Evolutionary conservation across 2,329 filamentous ascomycete genomes (phyloP), one percentile per base, ranked within the genome.

Genomic region (Talaromyces sp.): DNA sequence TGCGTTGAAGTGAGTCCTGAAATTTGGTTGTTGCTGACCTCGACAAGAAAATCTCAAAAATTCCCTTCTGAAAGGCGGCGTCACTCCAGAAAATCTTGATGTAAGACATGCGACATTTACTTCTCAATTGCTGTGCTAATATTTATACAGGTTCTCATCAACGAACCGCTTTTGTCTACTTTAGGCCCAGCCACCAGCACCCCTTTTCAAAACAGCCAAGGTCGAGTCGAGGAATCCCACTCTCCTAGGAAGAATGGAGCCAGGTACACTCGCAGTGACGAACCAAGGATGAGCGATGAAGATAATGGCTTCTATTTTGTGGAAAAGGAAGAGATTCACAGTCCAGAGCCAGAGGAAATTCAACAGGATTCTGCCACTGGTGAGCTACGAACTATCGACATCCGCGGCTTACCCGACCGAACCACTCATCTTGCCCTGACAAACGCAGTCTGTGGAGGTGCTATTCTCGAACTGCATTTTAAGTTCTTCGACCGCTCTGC

Each of bases 381-480:
- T 19, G 67, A 67, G 8, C 70, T 70, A 44, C 72, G 71, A 8
- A 75, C 72, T 4, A 58, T 96, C 25, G 76, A 85, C 25, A 77
- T 93, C 56, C 76, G 75, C 39, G 86, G 88, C 62, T 79, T 95
- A 1, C 78, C 87, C 0, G 82, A 87, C 5, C 79, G 78, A 2
- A 84, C 83, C 15, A 89, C 85, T 0, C 85, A 90, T 68, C 81
- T 80, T 54, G 89, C 95, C 64, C 77, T 95, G 62, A 81, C 83
- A 3, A 80, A 81, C 25, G 81, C 82, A 11, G 76, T 95, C 57
- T 85, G 88, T 62, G 91, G 91, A 27, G 91, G 91, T 1, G 80
- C 84, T 65, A 68, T 96, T 11, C 73, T 93, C 11, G 88, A 92
- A 65, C 78, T 93, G 47, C 88, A 84, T 66, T 67, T 92, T 55